Base-by-base conservation (phyloP, 306 rosid genomes). In the Lablab purpureus region DNA sequence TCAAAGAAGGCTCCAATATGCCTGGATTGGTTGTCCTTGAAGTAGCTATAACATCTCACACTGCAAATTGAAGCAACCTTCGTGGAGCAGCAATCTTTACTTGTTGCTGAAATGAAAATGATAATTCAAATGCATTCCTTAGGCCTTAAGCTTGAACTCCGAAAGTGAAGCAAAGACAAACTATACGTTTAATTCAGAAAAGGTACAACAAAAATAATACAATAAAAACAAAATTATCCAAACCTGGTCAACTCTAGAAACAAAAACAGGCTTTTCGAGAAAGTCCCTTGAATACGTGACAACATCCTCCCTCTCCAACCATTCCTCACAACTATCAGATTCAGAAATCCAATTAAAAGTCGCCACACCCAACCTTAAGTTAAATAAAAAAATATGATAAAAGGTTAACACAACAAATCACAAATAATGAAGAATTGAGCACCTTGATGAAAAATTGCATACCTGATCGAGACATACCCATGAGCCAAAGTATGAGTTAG, bases 21-120 rank as follows among this genome's bases (percentile, higher is more conserved):
- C 80, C 83, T 50, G 40, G 54, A 81, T 22, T 88, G 58, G 91
- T 52, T 55, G 90, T 81, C 81, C 87, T 86, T 5, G 88, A 82
- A 63, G 94, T 89, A 41, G 89, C 92, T 73, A 92, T 89, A 8
- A 96, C 97, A 87, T 92, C 98, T 54, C 98, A 91, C 74, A 94
- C 91, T 1, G 97, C 98, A 90, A 88, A 92, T 23, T 94, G 98
- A 69, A 92, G 98, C 74, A 92, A 81, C 66, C 97, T 83, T 13
- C 97, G 82, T 34, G 97, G 90, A 75, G 96, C 98, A 83, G 85
- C 87, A 77, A 84, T 70, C 28, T 82, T 90, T 60, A 66, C 83
- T 79, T 87, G 89, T 71, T n/a, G n/a, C n/a, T n/a, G n/a, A n/a
- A n/a, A n/a, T n/a, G n/a, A n/a, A n/a, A n/a, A n/a, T n/a, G n/a